Percentiles rank a stretch among this genome's conserved stretches.
Conservation (phyloP, 345 rosid genomes). For the Gossypium sturtianum region DNA sequence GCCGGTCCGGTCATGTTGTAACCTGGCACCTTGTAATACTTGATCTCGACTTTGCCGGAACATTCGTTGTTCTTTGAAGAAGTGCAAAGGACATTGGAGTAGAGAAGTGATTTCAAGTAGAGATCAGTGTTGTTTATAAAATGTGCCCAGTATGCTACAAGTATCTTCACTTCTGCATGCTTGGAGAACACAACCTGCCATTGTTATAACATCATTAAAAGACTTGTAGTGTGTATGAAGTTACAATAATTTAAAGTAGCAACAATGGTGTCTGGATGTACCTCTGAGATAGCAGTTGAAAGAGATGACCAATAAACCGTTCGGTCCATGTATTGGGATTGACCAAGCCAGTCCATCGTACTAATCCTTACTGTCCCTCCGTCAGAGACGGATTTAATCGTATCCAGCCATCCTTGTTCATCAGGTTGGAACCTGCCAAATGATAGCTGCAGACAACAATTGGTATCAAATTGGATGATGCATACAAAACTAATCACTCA, state of each 20-base stretch:
- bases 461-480: constrained; percentile 15
- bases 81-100: constrained; percentile 65
- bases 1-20: constrained; percentile 79
- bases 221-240: not conserved
- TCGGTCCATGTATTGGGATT: constrained; percentile 52
- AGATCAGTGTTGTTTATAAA: constrained; percentile 53
- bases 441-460: constrained; percentile 42
- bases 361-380: constrained; percentile 65
- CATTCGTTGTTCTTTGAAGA: constrained; percentile 60
- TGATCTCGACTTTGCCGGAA: constrained; percentile 67
- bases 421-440: constrained; percentile 66
- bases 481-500: not conserved
- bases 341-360: constrained; percentile 96
- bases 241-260: not conserved
- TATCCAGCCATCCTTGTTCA: constrained; percentile 85
- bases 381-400: constrained; percentile 58
- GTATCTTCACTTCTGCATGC: constrained; percentile 70
- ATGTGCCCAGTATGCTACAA: constrained; percentile 75
- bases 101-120: constrained; percentile 65
- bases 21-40: constrained; percentile 69
- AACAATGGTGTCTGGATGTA: constrained; percentile 19
- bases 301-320: constrained; percentile 74
- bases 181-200: constrained; percentile 70
- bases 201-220: not conserved
- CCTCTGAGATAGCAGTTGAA: constrained; percentile 75